These are phyloP conservation scores for Starmera quercuum DNA, from an alignment of 805 yeast species.

Conservation along the genomic window DNA sequence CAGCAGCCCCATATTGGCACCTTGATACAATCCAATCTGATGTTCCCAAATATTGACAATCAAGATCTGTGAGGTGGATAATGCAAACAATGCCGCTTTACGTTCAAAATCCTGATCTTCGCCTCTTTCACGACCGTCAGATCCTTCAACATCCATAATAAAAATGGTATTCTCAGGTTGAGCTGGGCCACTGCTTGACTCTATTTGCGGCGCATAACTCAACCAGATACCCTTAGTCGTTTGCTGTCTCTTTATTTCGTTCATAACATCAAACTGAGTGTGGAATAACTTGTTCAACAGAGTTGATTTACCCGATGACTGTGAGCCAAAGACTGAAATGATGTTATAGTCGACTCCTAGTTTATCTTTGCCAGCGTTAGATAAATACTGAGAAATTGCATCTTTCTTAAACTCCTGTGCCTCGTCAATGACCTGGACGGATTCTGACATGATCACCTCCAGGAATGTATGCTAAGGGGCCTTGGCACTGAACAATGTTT, in stretches of 20 bases:
- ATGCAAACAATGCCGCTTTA: conserved; percentile 90
- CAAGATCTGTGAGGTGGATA: conserved; percentile 83
- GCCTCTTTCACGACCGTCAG: conserved; percentile 96
- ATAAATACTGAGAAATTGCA: conserved; percentile 17
- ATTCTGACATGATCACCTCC: no score
- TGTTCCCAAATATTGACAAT: conserved; percentile 95
- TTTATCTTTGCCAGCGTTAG: conserved; percentile 28
- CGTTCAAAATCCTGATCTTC: conserved; percentile 98
- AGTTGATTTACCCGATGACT: conserved; percentile 94
- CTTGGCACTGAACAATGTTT: no score
- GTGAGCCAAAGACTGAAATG: conserved; percentile 94
- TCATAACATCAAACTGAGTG: conserved; percentile 90
- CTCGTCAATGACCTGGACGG: conserved; percentile 50
- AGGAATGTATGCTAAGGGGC: no score
- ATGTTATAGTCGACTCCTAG: conserved; percentile 77
- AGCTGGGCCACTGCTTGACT: conserved; percentile 10
- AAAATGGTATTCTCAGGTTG: conserved; percentile 36
- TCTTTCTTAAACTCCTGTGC: conserved; percentile 35
- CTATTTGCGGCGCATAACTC: conserved; percentile 44
- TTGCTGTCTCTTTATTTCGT: conserved; percentile 76
- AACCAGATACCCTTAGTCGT: conserved; percentile 86
- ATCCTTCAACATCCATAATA: conserved; percentile 97
- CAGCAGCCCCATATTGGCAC: conserved; percentile 92
- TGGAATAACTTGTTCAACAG: conserved; percentile 78
- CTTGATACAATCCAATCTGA: conserved; percentile 94